A percentile compares a stretch with the other conserved stretches of the same genome.
phyloP scores from a whole-genome alignment of 1,284 basidiomycete genomes.

The Pseudozyma pruni region DNA sequence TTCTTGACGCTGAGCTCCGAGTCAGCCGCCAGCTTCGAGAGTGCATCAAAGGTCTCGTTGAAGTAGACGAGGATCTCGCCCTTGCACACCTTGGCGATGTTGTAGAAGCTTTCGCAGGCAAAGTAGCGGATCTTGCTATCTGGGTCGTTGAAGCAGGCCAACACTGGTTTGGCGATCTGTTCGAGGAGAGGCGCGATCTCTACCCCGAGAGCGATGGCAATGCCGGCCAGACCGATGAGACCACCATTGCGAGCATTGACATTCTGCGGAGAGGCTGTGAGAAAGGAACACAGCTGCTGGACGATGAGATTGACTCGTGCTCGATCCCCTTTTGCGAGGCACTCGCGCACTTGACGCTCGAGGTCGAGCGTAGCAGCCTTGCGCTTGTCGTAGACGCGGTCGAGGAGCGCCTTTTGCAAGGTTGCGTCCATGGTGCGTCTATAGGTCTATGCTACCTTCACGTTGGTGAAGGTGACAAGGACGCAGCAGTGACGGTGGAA shows the following conservation, averaged over 20 bases:
- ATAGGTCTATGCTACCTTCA: neutral
- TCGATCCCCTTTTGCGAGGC: constrained; percentile 81
- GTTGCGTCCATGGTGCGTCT: constrained; percentile 48
- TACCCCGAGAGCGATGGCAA: constrained; percentile 92
- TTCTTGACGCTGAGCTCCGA: constrained; percentile 97
- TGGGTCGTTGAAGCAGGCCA: constrained; percentile 92
- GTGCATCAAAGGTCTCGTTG: constrained; percentile 96
- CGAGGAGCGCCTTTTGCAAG: constrained; percentile 65
- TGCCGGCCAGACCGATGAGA: constrained; percentile 93
- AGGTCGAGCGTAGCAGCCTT: constrained; percentile 94
- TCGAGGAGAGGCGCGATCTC: constrained; percentile 94
- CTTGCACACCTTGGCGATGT: constrained; percentile 94
- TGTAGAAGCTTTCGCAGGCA: constrained; percentile 97
- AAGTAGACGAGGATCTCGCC: constrained; percentile 97
- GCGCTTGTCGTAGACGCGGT: constrained; percentile 82
- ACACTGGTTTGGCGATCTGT: constrained; percentile 86
- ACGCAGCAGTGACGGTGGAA: too few species aligned
- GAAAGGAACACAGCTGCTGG: constrained; percentile 84
- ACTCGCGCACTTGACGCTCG: constrained; percentile 94
- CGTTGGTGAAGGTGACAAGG: too few species aligned
- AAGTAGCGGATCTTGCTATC: constrained; percentile 96
- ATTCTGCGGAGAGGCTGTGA: constrained; percentile 54
- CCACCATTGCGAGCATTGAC: constrained; percentile 90
- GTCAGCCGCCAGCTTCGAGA: constrained; percentile 97
- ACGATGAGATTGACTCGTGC: constrained; percentile 86